These are phyloP conservation scores for Neonectria neomacrospora DNA, from an alignment of 2,329 filamentous ascomycete genomes.

Conservation along the genomic window DNA sequence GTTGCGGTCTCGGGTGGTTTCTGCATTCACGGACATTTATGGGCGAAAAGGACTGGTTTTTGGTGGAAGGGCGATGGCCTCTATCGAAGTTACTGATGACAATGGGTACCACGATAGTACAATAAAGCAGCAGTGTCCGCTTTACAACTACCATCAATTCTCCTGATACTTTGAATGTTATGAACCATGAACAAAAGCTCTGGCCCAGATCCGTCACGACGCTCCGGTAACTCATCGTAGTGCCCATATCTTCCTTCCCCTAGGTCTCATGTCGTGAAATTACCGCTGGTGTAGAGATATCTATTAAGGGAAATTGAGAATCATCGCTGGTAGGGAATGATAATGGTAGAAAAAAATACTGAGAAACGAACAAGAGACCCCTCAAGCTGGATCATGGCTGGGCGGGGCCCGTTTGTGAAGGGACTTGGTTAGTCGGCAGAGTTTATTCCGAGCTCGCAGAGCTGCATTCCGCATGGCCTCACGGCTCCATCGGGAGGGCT, in stretches of 20 bases:
- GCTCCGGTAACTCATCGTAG: background rate
- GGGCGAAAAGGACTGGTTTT: constrained; percentile 69
- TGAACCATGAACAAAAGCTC: constrained; percentile 10
- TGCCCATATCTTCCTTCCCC: background rate
- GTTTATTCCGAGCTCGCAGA: background rate
- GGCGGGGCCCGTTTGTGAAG: no score
- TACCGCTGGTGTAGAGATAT: background rate
- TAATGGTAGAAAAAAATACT: background rate
- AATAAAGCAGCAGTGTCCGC: constrained; percentile 55
- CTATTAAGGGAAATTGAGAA: background rate
- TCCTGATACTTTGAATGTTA: constrained; percentile 27
- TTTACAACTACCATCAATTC: constrained; percentile 43
- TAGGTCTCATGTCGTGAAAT: no score
- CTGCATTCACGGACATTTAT: constrained; percentile 67
- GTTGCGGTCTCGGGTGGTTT: constrained; percentile 62
- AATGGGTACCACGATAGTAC: constrained; percentile 58
- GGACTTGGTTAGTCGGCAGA: background rate
- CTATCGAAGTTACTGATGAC: constrained; percentile 59
- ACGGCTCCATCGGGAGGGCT: constrained; percentile 3
- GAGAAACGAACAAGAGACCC: background rate
- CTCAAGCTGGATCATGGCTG: background rate
- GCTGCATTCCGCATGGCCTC: background rate
- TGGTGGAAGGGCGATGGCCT: constrained; percentile 59
- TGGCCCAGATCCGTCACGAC: background rate
- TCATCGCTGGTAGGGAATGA: background rate